phyloP scores from a whole-genome alignment of 2,329 filamentous ascomycete genomes.

The Colletotrichum sp. region DNA sequence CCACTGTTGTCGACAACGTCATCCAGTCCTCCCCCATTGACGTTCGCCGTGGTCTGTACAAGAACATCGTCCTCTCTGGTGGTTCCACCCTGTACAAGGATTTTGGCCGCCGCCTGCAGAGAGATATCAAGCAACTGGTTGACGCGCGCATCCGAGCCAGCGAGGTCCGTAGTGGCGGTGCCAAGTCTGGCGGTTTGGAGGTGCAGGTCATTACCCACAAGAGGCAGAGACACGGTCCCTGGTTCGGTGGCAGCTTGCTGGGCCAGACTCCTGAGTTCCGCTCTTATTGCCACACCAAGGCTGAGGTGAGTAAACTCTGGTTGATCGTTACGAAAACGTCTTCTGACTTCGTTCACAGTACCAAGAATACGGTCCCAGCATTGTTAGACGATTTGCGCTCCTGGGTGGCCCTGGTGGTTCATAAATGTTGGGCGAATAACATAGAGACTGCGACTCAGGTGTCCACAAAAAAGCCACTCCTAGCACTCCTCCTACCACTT shows the following conservation, averaged over 20 bases:
- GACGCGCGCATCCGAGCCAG: slow-evolving; percentile 92
- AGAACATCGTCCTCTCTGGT: slow-evolving; percentile 98
- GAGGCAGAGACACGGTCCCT: slow-evolving; percentile 94
- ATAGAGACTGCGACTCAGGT: slow-evolving; percentile 1
- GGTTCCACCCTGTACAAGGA: slow-evolving; percentile 98
- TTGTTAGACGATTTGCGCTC: slow-evolving; percentile 92
- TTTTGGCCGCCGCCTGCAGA: slow-evolving; percentile 93
- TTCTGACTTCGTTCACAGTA: slow-evolving; percentile 60
- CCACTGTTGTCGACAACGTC: slow-evolving; percentile 91
- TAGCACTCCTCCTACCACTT: neutral
- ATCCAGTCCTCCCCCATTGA: slow-evolving; percentile 98
- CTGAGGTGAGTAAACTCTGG: slow-evolving; percentile 55
- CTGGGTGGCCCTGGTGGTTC: slow-evolving; percentile 89
- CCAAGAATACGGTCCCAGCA: slow-evolving; percentile 94
- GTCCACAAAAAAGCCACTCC: neutral
- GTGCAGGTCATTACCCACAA: slow-evolving; percentile 98
- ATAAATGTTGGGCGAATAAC: slow-evolving; percentile 39
- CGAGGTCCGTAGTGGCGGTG: slow-evolving; percentile 89
- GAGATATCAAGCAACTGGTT: slow-evolving; percentile 95
- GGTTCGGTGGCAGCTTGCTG: slow-evolving; percentile 96
- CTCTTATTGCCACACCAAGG: slow-evolving; percentile 97
- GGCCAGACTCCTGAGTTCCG: slow-evolving; percentile 98
- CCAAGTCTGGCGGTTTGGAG: slow-evolving; percentile 91
- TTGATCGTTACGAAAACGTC: neutral
- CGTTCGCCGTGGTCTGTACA: slow-evolving; percentile 95